These are phyloP conservation scores for Sarcodon sp. DNA, from an alignment of 768 basidiomycete genomes.

Conservation along the genomic window DNA sequence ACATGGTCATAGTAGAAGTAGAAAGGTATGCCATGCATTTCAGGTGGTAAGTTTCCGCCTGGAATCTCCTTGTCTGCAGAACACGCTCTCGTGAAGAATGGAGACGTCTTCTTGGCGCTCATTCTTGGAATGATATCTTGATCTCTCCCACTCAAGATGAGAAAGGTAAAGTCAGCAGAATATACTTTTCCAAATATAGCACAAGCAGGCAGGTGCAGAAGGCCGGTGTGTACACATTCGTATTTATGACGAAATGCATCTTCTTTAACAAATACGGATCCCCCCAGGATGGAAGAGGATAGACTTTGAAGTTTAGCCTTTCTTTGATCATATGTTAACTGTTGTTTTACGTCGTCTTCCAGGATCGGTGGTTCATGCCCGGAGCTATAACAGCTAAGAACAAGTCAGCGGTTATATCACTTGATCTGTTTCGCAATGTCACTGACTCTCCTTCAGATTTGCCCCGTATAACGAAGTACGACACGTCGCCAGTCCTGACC, in stretches of 20 bases:
- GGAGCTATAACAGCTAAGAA: not conserved
- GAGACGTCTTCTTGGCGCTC: conserved; percentile 25
- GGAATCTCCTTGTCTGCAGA: not conserved
- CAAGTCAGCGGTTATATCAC: not conserved
- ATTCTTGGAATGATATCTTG: conserved; percentile 29
- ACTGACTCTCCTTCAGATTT: too few relatives aligned
- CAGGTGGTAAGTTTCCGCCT: not conserved
- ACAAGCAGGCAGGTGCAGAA: conserved; percentile 30
- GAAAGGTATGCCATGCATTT: conserved; percentile 17
- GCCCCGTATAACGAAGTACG: not conserved
- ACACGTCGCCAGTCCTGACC: not conserved
- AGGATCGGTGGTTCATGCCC: not conserved
- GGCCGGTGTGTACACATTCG: conserved; percentile 20
- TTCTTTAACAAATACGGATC: not conserved
- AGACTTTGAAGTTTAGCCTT: conserved; percentile 23
- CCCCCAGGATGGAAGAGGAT: conserved; percentile 34
- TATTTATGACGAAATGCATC: not conserved
- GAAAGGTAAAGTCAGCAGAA: conserved; percentile 12
- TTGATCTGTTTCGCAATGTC: not conserved
- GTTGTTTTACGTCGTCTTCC: not conserved
- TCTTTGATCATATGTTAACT: conserved; percentile 20
- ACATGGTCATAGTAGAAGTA: conserved; percentile 32
- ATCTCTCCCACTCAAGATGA: conserved; percentile 17
- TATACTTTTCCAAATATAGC: conserved; percentile 27
- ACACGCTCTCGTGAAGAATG: not conserved